Conservation (phyloP, 352 stramenopile species). For the Globisporangium sylvaticum region DNA sequence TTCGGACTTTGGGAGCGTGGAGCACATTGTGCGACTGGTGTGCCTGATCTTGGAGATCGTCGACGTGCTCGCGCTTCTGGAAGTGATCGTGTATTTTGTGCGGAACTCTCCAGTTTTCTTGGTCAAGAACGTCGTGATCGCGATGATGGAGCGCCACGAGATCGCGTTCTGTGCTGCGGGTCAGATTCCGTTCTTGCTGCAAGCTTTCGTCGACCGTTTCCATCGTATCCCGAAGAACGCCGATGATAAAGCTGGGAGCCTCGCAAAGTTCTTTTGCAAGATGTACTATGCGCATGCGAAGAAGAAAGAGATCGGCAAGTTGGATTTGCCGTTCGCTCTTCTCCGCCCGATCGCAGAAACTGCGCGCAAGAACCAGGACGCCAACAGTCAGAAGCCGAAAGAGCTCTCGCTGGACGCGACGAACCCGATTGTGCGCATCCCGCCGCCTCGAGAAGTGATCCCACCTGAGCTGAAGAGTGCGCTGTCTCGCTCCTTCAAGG, state of each 20-base stretch:
- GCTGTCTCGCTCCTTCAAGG: conserved; percentile 70
- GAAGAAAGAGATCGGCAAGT: conserved; percentile 76
- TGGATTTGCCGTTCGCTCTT: conserved; percentile 68
- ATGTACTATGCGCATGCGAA: conserved; percentile 84
- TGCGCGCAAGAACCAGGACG: conserved; percentile 80
- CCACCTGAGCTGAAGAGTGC: conserved; percentile 70
- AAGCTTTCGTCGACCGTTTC: conserved; percentile 84
- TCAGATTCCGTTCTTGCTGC: conserved; percentile 74
- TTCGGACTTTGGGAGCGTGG: conserved; percentile 77
- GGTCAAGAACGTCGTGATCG: conserved; percentile 78
- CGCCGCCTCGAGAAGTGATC: conserved; percentile 61
- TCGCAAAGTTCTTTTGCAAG: conserved; percentile 81
- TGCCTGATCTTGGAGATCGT: conserved; percentile 82
- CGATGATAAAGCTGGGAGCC: conserved; percentile 65
- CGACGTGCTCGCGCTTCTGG: conserved; percentile 71
- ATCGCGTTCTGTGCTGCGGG: conserved; percentile 78
- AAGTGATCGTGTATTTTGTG: conserved; percentile 82
- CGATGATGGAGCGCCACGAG: conserved; percentile 83
- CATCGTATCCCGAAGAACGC: conserved; percentile 60
- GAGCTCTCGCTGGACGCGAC: conserved; percentile 67
- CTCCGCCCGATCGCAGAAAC: conserved; percentile 73
- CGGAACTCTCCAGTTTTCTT: conserved; percentile 67
- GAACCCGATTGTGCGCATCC: conserved; percentile 77
- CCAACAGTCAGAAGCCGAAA: conserved; percentile 59
- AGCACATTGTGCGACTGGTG: conserved; percentile 77